A percentile compares a stretch with the other conserved stretches of the same genome.
Conservation (phyloP, 2,329 filamentous ascomycete genomes). For the Hymenoscyphus occultus region DNA sequence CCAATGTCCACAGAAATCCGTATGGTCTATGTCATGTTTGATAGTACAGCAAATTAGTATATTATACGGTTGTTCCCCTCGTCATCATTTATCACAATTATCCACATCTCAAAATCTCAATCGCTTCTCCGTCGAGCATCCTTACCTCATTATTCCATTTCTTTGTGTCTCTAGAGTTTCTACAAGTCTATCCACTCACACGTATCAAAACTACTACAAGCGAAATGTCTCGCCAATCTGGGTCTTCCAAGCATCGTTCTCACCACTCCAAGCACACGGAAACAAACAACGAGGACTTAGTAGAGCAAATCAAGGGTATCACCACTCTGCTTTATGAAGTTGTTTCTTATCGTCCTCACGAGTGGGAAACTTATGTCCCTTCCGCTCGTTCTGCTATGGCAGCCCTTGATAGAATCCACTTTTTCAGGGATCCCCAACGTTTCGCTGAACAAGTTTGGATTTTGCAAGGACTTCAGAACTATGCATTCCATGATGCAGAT, state of each 20-base stretch:
- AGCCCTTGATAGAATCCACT: conserved; percentile 40
- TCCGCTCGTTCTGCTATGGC: conserved; percentile 40
- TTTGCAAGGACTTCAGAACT: conserved; percentile 45
- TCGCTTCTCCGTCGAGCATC: background rate
- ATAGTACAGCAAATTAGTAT: background rate
- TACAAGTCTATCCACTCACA: background rate
- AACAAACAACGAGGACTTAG: conserved; percentile 24
- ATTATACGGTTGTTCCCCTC: conserved; percentile 4
- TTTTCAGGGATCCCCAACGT: conserved; percentile 38
- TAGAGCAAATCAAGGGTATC: conserved; percentile 33
- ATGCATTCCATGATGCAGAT: conserved; percentile 49
- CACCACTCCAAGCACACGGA: conserved; percentile 19
- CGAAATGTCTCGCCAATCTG: conserved; percentile 26
- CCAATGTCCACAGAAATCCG: conserved; percentile 1
- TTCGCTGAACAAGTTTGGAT: conserved; percentile 42
- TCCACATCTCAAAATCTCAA: background rate
- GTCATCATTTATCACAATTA: conserved; percentile 7
- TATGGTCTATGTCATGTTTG: background rate
- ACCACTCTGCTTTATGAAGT: conserved; percentile 31
- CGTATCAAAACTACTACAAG: background rate
- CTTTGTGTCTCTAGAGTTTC: background rate
- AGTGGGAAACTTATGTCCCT: conserved; percentile 37
- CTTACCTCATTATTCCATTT: background rate
- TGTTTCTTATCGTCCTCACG: conserved; percentile 24
- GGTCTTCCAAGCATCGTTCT: conserved; percentile 25